Base-by-base conservation (phyloP, 2,329 filamentous ascomycete species). In the Epichloe bromicola region DNA sequence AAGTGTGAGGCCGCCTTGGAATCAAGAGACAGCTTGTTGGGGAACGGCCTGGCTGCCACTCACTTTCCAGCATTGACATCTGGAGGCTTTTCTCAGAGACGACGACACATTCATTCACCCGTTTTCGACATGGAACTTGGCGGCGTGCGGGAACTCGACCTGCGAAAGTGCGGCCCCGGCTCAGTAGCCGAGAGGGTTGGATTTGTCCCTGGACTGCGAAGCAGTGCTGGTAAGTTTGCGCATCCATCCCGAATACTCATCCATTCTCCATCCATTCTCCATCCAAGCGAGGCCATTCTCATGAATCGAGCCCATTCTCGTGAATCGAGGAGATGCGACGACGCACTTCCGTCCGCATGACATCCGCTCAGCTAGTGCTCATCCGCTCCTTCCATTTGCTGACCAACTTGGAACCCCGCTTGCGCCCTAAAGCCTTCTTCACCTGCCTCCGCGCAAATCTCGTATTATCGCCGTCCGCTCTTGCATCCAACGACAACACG, bases 381-480 rank as follows among this genome's bases (percentile, higher is more conserved):
- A 6, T 23, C 23, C 23, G 7, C 7, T 6, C 20, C 23, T 6
- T 26, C 23, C 30, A 4, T 30, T 30, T 30, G 30, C 30, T 30
- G 8, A 30, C 30, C 8, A 30, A 30, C 30, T 30, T 30, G 10
- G 30, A 10, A 30, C 30, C 8, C 4, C 10, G 30, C 26, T 30
- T 30, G 26, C 30, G 30, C 7, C 30, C 10, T 8, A 10, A 30
- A 93, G 87, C 86, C 26, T 93, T 93, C 72, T 85, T 93, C 67
- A 85, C 82, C 51, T 91, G 88, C 59, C 75, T 93, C 15, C 82
- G 86, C 58, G 85, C 85, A 56, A 93, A 93, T 62, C 78, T 93
- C 51, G 82, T 83, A 59, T 80, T 91, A 52, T 75, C 74, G 48
- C 71, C 73, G 44, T 81, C 74, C 55, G 70, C 80, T 51, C 68